Conservation (phyloP, 208 protist species). For the Tritrichomonas musculus region DNA sequence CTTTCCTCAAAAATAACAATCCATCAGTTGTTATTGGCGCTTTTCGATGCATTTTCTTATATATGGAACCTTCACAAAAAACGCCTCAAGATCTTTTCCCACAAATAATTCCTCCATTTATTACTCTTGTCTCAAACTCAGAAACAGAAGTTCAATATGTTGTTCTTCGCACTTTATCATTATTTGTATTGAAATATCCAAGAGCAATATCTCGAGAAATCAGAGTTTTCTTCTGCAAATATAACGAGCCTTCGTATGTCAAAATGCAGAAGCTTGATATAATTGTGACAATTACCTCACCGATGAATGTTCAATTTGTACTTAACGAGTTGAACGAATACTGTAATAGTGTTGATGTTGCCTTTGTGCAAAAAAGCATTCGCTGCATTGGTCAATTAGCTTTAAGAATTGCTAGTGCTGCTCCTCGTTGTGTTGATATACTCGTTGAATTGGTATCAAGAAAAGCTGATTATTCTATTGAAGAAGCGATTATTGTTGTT, state of each 20-base stretch:
- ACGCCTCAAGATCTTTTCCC: slow-evolving; percentile 54
- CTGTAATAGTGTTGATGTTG: slow-evolving; percentile 82
- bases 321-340: slow-evolving; percentile 83
- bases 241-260: slow-evolving; percentile 93
- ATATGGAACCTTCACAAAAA: slow-evolving; percentile 51
- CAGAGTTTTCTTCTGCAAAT: slow-evolving; percentile 90
- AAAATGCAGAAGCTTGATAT: slow-evolving; percentile 94
- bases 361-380: slow-evolving; percentile 91
- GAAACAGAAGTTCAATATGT: slow-evolving; percentile 96
- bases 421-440: slow-evolving; percentile 73
- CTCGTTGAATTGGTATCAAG: slow-evolving; percentile 73
- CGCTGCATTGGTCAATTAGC: slow-evolving; percentile 84
- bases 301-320: slow-evolving; percentile 69
- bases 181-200: slow-evolving; percentile 83
- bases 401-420: slow-evolving; percentile 84
- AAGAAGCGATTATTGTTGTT: slow-evolving; percentile 88
- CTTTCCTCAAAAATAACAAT: slow-evolving; percentile 90
- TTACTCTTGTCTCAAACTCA: slow-evolving; percentile 63
- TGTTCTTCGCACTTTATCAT: slow-evolving; percentile 92
- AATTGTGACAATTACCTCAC: slow-evolving; percentile 75
- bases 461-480: slow-evolving; percentile 78
- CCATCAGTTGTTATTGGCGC: slow-evolving; percentile 88
- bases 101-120: slow-evolving; percentile 77
- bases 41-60: slow-evolving; percentile 79
- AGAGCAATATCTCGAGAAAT: slow-evolving; percentile 41